Evolutionary conservation across 2,329 filamentous ascomycete genomes (phyloP), one percentile per base, ranked within the genome.

Genomic region (Xylaria arbuscula): DNA sequence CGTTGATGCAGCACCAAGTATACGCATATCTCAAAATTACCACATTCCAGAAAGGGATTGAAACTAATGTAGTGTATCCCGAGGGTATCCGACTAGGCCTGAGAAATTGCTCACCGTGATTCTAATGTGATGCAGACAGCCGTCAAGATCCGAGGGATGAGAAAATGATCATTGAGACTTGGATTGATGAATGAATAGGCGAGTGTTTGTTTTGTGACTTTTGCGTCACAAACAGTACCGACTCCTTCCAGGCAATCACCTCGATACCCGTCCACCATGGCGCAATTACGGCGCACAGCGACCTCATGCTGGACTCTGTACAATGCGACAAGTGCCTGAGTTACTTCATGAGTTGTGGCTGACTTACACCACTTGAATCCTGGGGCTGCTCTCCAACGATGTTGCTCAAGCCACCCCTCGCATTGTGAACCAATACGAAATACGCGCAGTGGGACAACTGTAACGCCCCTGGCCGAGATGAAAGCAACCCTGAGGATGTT

Each of bases 41-140:
- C 50, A 51, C 56, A 61, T 61, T 53, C 66, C 45, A 17, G 51
- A 61, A 62, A 38, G 50, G 36, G 51, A 38, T 17, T 42, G 19
- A 68, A 40, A 54, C 42, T 53, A 51, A 56, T 32, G 40, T 34
- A 50, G 57, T 51, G 45, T 15, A 22, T 17, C 6, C 34, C 24
- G 13, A 50, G 38, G 50, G 28, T 19, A 59, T 61, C 57, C 42
- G 62, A 28, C n/a, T 22, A 5, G 56, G 8, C 13, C 15, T 45
- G 40, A 17, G 42, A 51, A 19, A 17, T 55, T 64, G 28, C 24
- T 61, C 28, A 9, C 7, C 32, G 34, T 45, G 40, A 24, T 65
- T 61, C 50, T 36, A 24, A 58, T 60, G 48, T 17, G 53, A 67
- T 5, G 28, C 15, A 24, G n/a, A 40, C 38, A 11, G 11, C 28